Evolutionary conservation across 2,329 filamentous ascomycete genomes (phyloP).

Genomic region (Scedosporium minutisporum): DNA sequence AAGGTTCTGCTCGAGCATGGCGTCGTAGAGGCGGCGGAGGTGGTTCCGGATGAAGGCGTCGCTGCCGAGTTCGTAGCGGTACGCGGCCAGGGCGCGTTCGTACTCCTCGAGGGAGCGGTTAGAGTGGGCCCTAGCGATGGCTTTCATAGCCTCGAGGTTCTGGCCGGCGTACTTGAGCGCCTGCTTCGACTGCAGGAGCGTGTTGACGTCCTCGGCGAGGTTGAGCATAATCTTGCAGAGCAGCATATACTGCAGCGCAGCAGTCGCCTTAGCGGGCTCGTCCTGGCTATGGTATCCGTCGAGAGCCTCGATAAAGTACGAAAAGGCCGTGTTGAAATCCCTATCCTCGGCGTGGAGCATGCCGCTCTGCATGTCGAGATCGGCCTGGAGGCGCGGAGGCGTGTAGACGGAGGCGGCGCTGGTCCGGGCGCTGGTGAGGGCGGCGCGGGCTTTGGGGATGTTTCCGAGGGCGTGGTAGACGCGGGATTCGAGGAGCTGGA

Average conservation of each 20-base stretch:
- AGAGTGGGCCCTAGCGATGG: slow-evolving; percentile 87
- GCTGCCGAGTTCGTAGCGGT: slow-evolving; percentile 86
- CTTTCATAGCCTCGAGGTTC: slow-evolving; percentile 98
- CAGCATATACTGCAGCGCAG: slow-evolving; percentile 97
- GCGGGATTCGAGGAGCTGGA: slow-evolving; percentile 91
- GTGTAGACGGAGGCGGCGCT: slow-evolving; percentile 96
- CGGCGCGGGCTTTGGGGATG: slow-evolving; percentile 88
- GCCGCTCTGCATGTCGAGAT: slow-evolving; percentile 97
- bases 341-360: slow-evolving; percentile 98
- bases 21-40: slow-evolving; percentile 89
- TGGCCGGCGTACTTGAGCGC: slow-evolving; percentile 92
- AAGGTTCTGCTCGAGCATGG: slow-evolving; percentile 98
- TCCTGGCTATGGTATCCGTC: slow-evolving; percentile 95
- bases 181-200: slow-evolving; percentile 90
- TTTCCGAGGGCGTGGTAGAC: slow-evolving; percentile 98
- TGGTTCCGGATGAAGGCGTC: slow-evolving; percentile 97
- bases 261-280: slow-evolving; percentile 81
- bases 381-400: slow-evolving; percentile 86
- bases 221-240: slow-evolving; percentile 99
- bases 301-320: slow-evolving; percentile 97
- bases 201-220: slow-evolving; percentile 88
- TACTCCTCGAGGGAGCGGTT: slow-evolving; percentile 97
- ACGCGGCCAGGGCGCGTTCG: slow-evolving; percentile 80
- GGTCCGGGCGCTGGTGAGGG: slow-evolving; percentile 86
- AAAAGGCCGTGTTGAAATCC: slow-evolving; percentile 98